A percentile compares a stretch with the other conserved stretches of the same genome.
Conservation (phyloP, 306 rosid species). For the Corylus heterophylla region DNA sequence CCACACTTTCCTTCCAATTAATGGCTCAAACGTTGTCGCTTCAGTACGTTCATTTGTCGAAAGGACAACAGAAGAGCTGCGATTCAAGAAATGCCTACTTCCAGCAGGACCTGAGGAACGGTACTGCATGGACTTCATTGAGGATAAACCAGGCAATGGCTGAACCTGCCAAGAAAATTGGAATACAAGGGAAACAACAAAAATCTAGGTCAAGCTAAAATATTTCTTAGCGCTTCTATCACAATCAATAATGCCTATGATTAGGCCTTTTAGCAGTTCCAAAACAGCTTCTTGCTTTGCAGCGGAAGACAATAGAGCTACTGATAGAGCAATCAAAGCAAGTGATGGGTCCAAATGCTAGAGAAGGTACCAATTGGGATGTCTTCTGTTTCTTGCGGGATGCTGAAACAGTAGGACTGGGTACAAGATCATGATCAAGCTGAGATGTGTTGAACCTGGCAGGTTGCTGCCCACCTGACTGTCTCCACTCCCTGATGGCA, state of each 20-base stretch:
- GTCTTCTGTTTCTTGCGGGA: slow-evolving; percentile 93
- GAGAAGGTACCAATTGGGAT: slow-evolving; percentile 57
- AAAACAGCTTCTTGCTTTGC: slow-evolving; percentile 30
- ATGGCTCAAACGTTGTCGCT: slow-evolving; percentile 49
- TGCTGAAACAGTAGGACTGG: slow-evolving; percentile 75
- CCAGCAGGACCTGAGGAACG: slow-evolving; percentile 51
- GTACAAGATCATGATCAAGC: slow-evolving; percentile 59
- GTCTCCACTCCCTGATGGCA: slow-evolving; percentile 86
- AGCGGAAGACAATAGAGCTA: slow-evolving; percentile 12
- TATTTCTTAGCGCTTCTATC: neutral
- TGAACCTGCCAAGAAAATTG: slow-evolving; percentile 46
- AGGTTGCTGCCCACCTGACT: slow-evolving; percentile 68
- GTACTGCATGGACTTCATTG: slow-evolving; percentile 54
- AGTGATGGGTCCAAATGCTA: slow-evolving; percentile 26
- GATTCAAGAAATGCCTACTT: slow-evolving; percentile 56
- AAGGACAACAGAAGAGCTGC: slow-evolving; percentile 58
- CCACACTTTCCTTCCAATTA: slow-evolving; percentile 89
- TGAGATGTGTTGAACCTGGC: slow-evolving; percentile 66
- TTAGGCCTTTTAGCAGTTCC: neutral
- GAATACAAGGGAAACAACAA: neutral
- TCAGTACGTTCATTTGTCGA: slow-evolving; percentile 51
- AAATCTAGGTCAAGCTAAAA: neutral
- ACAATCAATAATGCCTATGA: neutral
- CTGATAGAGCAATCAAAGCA: slow-evolving; percentile 21
- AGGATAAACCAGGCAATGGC: slow-evolving; percentile 57